A percentile compares a stretch with the other conserved stretches of the same genome.
Conservation (phyloP, 139 green algal genomes). For the Bryopsis sp. region DNA sequence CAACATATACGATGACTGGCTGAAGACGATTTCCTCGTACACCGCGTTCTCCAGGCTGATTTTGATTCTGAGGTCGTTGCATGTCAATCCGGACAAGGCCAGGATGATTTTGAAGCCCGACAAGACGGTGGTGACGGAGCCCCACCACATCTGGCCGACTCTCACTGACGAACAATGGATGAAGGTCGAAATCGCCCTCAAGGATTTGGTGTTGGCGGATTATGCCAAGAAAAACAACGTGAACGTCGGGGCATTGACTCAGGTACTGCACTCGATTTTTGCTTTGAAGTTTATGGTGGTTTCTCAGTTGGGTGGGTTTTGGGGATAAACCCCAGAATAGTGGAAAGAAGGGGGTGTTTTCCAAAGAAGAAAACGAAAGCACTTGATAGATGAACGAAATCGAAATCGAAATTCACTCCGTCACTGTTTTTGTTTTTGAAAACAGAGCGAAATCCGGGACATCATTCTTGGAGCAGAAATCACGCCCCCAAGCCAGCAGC, state of each 20-base stretch:
- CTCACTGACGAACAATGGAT: constrained; percentile 99
- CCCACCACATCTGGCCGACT: constrained; percentile 97
- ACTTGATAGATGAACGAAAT: constrained; percentile 3
- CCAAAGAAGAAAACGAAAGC: background rate
- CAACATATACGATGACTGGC: constrained; percentile 99
- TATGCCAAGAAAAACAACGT: constrained; percentile 99
- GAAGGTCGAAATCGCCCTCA: constrained; percentile 90
- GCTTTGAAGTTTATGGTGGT: background rate
- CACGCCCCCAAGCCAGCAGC: constrained; percentile 87
- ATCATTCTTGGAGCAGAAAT: constrained; percentile 99
- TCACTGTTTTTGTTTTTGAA: no score
- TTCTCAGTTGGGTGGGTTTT: background rate
- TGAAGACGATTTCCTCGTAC: constrained; percentile 94
- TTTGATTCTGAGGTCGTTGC: constrained; percentile 86
- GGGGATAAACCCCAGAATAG: background rate
- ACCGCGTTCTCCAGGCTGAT: constrained; percentile 95
- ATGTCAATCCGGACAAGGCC: constrained; percentile 98
- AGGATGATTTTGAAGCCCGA: constrained; percentile 95
- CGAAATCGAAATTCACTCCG: no score
- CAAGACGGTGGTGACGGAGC: constrained; percentile 89
- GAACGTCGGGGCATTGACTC: constrained; percentile 88
- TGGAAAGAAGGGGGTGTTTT: background rate
- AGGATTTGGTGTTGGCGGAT: constrained; percentile 97
- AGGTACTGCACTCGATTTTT: constrained; percentile 25
- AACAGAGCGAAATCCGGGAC: constrained; percentile 96